Percentiles rank a stretch among this genome's conserved stretches.
Evolutionary conservation across 139 green algal species (phyloP).

Genomic region (Nannochloris sp.): DNA sequence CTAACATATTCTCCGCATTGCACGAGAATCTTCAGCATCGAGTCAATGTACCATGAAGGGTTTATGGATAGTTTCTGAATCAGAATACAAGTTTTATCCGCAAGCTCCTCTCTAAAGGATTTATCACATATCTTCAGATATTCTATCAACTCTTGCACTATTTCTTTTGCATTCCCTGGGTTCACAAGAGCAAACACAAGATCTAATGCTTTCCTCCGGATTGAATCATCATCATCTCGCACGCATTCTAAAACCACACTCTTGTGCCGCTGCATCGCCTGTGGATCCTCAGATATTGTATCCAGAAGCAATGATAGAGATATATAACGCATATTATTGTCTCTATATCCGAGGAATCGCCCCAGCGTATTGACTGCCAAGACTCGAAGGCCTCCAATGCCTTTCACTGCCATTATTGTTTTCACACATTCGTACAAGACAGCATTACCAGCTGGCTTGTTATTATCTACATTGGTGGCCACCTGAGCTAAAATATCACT

Average conservation of each 20-base stretch:
- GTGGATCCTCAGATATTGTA: conserved; percentile 72
- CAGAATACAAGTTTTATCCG: conserved; percentile 76
- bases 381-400: conserved; percentile 82
- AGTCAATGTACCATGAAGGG: conserved; percentile 90
- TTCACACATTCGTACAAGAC: conserved; percentile 93
- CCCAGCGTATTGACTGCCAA: conserved; percentile 97
- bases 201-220: conserved; percentile 73
- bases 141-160: conserved; percentile 89
- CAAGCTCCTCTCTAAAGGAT: conserved; percentile 92
- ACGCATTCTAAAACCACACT: conserved; percentile 95
- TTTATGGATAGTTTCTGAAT: conserved; percentile 80
- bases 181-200: conserved; percentile 91
- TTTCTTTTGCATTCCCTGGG: conserved; percentile 63
- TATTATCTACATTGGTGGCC: conserved; percentile 78
- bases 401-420: conserved; percentile 91
- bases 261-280: conserved; percentile 93
- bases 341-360: conserved; percentile 58
- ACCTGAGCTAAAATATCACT: conserved; percentile 90
- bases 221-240: conserved; percentile 65
- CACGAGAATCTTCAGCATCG: conserved; percentile 61
- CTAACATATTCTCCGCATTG: conserved; percentile 70
- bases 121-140: conserved; percentile 83
- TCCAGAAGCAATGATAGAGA: conserved; percentile 88
- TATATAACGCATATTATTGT: conserved; percentile 97
- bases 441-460: conserved; percentile 83